phyloP scores from a whole-genome alignment of 2,329 filamentous ascomycete genomes.

The Sarocladiaceae sp. region DNA sequence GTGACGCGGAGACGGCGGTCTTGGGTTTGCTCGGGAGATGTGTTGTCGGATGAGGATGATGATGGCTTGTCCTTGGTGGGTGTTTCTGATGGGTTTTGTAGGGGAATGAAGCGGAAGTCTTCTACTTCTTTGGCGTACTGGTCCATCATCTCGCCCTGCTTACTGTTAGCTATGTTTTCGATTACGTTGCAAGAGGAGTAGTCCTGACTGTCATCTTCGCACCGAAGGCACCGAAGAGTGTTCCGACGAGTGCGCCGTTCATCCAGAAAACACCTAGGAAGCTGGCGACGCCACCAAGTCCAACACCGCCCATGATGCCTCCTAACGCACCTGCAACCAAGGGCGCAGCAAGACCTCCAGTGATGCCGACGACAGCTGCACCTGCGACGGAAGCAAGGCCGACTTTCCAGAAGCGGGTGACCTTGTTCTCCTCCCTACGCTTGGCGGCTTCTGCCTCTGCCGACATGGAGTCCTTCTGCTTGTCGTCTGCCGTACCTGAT shows the following conservation, averaged over 20 bases:
- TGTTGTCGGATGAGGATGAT: too few species aligned
- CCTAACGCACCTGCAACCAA: conserved; percentile 81
- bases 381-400: conserved; percentile 83
- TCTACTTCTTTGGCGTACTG: conserved; percentile 81
- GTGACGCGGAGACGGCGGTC: conserved; percentile 64
- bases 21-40: conserved; percentile 18
- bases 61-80: conserved; percentile 23
- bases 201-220: conserved; percentile 61
- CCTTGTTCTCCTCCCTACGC: conserved; percentile 63
- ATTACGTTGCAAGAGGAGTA: too few species aligned
- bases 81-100: conserved; percentile 28
- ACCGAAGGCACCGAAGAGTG: conserved; percentile 84
- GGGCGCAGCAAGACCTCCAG: conserved; percentile 83
- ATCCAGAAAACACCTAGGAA: conserved; percentile 83
- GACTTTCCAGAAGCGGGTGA: conserved; percentile 78
- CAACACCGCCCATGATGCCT: conserved; percentile 76
- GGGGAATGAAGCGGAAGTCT: conserved; percentile 72
- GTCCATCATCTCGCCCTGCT: conserved; percentile 75
- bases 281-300: conserved; percentile 76
- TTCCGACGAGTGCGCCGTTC: conserved; percentile 77
- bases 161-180: background rate
- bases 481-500: conserved; percentile 43
- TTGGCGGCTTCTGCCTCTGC: conserved; percentile 72
- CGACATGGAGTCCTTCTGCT: conserved; percentile 47
- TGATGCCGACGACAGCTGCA: conserved; percentile 84